Evolutionary conservation across 2,329 filamentous ascomycete species (phyloP).

Genomic region (Verticillium zaregamsianum): DNA sequence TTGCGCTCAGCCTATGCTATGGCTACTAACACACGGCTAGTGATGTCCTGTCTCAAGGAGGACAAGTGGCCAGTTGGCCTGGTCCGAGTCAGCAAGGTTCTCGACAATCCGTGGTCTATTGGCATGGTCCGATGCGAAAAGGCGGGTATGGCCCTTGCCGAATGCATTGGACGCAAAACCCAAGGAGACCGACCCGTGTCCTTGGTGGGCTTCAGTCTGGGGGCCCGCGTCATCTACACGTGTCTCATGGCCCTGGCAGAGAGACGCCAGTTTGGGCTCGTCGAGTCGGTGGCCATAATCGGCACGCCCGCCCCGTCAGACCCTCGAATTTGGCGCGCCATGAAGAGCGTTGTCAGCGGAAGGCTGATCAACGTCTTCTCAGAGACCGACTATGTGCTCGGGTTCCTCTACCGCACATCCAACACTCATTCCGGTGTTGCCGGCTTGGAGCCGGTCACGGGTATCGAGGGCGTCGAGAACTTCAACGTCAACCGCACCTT

Average conservation of each 20-base stretch:
- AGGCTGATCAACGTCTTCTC: constrained; percentile 90
- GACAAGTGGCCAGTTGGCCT: constrained; percentile 59
- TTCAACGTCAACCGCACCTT: constrained; percentile 62
- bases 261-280: constrained; percentile 74
- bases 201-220: constrained; percentile 77
- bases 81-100: constrained; percentile 65
- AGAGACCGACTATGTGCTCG: constrained; percentile 81
- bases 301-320: constrained; percentile 75
- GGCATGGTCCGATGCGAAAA: constrained; percentile 75
- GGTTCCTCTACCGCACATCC: constrained; percentile 80
- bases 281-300: constrained; percentile 83
- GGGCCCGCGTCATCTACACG: constrained; percentile 77
- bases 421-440: constrained; percentile 81
- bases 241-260: constrained; percentile 79
- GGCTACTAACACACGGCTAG: not conserved
- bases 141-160: constrained; percentile 66
- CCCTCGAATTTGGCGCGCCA: constrained; percentile 67
- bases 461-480: constrained; percentile 64
- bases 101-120: constrained; percentile 79
- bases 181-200: constrained; percentile 80
- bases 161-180: constrained; percentile 75
- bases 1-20: not conserved
- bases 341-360: constrained; percentile 75
- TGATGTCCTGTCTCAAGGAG: constrained; percentile 50
- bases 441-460: constrained; percentile 70